Evolutionary conservation across 2,329 filamentous ascomycete genomes (phyloP).

Genomic region (Gremmenia infestans): DNA sequence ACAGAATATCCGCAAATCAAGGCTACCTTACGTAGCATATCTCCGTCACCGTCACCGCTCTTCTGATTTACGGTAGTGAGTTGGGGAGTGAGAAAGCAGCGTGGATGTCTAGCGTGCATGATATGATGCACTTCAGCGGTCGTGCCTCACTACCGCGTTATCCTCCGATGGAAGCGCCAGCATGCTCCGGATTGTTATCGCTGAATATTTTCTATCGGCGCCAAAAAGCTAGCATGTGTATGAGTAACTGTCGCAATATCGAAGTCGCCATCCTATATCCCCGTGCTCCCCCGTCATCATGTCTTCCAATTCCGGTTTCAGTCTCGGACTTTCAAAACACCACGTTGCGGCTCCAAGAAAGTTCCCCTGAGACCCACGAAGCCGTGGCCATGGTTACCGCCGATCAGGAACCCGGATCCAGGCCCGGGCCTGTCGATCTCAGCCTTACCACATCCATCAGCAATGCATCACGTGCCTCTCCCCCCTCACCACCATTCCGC

Average conservation of each 20-base stretch:
- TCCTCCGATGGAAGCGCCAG: not conserved
- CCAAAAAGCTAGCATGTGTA: slow-evolving; percentile 6
- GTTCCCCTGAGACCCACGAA: not conserved
- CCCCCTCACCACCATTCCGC: slow-evolving; percentile 6
- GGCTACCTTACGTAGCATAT: too few species aligned
- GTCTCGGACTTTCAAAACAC: not conserved
- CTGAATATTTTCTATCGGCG: slow-evolving; percentile 19
- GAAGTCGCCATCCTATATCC: slow-evolving; percentile 18
- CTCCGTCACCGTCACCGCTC: too few species aligned
- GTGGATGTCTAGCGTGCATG: too few species aligned
- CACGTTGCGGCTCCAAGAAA: not conserved
- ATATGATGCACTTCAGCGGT: not conserved
- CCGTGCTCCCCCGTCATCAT: not conserved
- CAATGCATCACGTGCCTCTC: not conserved
- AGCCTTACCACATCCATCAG: not conserved
- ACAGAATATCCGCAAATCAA: too few species aligned
- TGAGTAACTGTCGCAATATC: slow-evolving; percentile 23
- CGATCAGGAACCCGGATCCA: not conserved
- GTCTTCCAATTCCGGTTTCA: not conserved
- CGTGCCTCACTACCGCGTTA: not conserved
- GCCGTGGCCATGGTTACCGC: not conserved
- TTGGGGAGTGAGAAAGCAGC: too few species aligned
- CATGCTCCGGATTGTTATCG: slow-evolving; percentile 7
- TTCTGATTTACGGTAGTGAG: too few species aligned
- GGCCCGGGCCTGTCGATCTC: not conserved